Percentiles rank a stretch among this genome's conserved stretches.
These are phyloP conservation scores for Whalleya microplaca DNA, from an alignment of 2,329 filamentous ascomycete species.

Conservation along the genomic window DNA sequence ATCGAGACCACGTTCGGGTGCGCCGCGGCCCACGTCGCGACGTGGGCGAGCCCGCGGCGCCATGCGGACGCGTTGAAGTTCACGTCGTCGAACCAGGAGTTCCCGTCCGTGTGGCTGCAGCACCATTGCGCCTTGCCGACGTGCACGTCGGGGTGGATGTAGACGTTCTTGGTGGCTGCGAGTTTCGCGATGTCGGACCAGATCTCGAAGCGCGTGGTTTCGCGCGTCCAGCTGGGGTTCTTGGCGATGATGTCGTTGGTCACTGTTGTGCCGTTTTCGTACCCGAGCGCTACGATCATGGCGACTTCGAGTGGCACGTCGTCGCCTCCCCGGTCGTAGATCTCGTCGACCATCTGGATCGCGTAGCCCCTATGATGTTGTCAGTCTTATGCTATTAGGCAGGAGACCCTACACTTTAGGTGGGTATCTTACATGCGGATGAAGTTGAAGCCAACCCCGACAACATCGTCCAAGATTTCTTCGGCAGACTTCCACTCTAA, in stretches of 20 bases:
- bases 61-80: conserved; percentile 58
- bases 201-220: conserved; percentile 52
- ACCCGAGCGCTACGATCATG: conserved; percentile 47
- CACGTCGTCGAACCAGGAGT: conserved; percentile 59
- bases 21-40: conserved; percentile 47
- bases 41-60: conserved; percentile 57
- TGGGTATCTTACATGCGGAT: conserved; percentile 48
- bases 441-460: conserved; percentile 57
- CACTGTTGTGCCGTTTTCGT: conserved; percentile 51
- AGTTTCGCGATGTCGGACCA: conserved; percentile 43
- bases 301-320: conserved; percentile 44
- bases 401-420: not conserved
- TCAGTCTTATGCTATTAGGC: conserved; percentile 6
- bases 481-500: conserved; percentile 56
- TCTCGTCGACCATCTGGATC: conserved; percentile 59
- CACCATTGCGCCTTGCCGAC: conserved; percentile 48
- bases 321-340: conserved; percentile 42
- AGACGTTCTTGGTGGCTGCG: conserved; percentile 39
- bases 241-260: conserved; percentile 50
- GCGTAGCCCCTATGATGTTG: conserved; percentile 48
- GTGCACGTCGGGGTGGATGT: conserved; percentile 47
- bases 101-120: conserved; percentile 53
- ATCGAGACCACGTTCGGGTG: conserved; percentile 47
- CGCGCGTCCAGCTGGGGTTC: conserved; percentile 52
- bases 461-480: conserved; percentile 52